Base-by-base conservation (phyloP, 2,329 filamentous ascomycete species). In the Fusarium globosum region DNA sequence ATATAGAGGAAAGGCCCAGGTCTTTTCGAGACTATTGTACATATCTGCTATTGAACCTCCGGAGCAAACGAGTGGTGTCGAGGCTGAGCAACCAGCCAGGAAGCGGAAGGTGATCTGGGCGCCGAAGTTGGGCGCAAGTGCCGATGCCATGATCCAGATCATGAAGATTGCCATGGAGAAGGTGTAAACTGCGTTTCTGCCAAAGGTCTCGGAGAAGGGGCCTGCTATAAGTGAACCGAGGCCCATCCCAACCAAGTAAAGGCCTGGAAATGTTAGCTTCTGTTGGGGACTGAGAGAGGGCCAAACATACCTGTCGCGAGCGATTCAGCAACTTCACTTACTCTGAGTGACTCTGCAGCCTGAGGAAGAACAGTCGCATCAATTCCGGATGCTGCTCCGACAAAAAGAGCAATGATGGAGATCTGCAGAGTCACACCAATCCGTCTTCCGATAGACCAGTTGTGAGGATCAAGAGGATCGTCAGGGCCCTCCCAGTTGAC, bases 371-470 rank as follows among this genome's bases (percentile, higher is more conserved):
- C 85, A 1, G 83, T 83, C 2, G 86, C 85, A 61, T 89, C 87
- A 45, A 90, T 88, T 0, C 87, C 85, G 8, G 85, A 87, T 0
- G 88, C 87, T 2, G 85, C 81, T 7, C 84, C 84, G 1, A 89
- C 86, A 1, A 87, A 83, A 35, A 87, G 85, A 1, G 83, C 87
- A 36, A 91, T 86, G 6, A 80, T 59, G 0, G 84, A 83, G 7
- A 87, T 83, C 20, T 86, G 79, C 1, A 85, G 56, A 0, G 84
- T 86, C 2, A 81, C 81, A 10, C 78, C 73, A 10, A 85, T 71
- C 3, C 84, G 81, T 12, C 77, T 79, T 6, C 66, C 53, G n/a
- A 86, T 36, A 1, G 81, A 74, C 85, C 85, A 87, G 74, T 86
- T 86, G 15, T 82, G 81, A 21, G 86, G 85, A 61, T 86, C 82